phyloP scores from a whole-genome alignment of 1,284 basidiomycete species.

The Ustilago tritici region DNA sequence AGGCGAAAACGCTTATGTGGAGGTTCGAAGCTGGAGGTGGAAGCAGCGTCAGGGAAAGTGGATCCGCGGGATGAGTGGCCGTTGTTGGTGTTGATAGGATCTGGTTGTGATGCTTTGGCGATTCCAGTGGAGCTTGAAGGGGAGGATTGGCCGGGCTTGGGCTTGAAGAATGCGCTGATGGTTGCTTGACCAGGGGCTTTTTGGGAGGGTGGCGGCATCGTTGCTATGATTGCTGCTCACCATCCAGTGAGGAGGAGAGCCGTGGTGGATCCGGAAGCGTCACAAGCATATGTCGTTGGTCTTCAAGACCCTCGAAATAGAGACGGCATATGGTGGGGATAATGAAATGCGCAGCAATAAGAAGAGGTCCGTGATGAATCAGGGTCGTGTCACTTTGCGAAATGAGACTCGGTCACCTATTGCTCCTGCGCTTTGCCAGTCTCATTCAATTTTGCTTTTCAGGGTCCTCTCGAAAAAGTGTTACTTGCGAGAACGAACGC shows the following conservation, averaged over 20 bases:
- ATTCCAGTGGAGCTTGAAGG: background rate
- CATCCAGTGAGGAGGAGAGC: background rate
- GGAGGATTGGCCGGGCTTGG: slow-evolving; percentile 20
- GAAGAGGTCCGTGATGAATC: slow-evolving; percentile 15
- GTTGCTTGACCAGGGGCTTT: slow-evolving; percentile 30
- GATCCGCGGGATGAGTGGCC: slow-evolving; percentile 8
- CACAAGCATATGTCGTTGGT: background rate
- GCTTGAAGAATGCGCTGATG: slow-evolving; percentile 57
- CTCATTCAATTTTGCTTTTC: slow-evolving; percentile 24
- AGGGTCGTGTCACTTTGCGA: slow-evolving; percentile 7
- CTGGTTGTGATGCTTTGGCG: slow-evolving; percentile 41
- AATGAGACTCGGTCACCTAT: slow-evolving; percentile 13
- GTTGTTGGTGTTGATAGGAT: slow-evolving; percentile 14
- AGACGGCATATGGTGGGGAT: background rate
- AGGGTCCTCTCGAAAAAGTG: slow-evolving; percentile 35
- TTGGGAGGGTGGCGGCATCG: slow-evolving; percentile 34
- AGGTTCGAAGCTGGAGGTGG: slow-evolving; percentile 21
- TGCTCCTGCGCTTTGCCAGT: background rate
- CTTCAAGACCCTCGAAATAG: background rate
- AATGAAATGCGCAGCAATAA: slow-evolving; percentile 1
- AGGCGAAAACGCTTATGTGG: slow-evolving; percentile 27
- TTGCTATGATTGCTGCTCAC: slow-evolving; percentile 2
- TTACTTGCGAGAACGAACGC: slow-evolving; percentile 20
- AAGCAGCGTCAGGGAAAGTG: slow-evolving; percentile 10
- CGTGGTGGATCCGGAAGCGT: background rate